These are phyloP conservation scores for Anisogramma anomala DNA, from an alignment of 2,329 filamentous ascomycete genomes.

Conservation along the genomic window DNA sequence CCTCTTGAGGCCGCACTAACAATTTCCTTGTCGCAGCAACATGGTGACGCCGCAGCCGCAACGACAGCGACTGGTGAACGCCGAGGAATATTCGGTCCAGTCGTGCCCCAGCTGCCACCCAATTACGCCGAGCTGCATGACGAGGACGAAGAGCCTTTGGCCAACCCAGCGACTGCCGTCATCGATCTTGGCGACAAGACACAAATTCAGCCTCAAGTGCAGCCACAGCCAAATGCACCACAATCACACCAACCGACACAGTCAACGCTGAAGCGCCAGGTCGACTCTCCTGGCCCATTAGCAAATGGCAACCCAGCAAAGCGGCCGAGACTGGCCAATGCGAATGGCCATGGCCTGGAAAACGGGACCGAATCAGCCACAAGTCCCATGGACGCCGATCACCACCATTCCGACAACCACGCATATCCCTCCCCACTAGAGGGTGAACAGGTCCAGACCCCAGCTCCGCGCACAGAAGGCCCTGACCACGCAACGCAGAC, in stretches of 20 bases:
- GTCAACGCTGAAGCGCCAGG: conserved; percentile 39
- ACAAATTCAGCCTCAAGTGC: conserved; percentile 7
- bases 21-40: conserved; percentile 33
- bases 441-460: conserved; percentile 42
- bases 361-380: conserved; percentile 40
- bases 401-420: conserved; percentile 37
- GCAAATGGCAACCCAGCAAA: conserved; percentile 48
- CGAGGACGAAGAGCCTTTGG: conserved; percentile 21
- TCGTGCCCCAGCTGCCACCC: conserved; percentile 34
- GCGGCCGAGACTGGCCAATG: conserved; percentile 49
- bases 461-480: conserved; percentile 45
- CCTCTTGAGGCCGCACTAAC: conserved; percentile 26
- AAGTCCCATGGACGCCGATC: conserved; percentile 51
- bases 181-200: not conserved
- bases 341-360: conserved; percentile 32
- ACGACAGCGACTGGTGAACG: conserved; percentile 34
- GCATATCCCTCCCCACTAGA: conserved; percentile 55
- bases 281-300: conserved; percentile 34
- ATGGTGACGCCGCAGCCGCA: conserved; percentile 33
- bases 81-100: conserved; percentile 44
- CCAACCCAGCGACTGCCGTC: conserved; percentile 1
- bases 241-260: conserved; percentile 17
- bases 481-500: conserved; percentile 54
- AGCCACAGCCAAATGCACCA: conserved; percentile 17
- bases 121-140: conserved; percentile 28